Evolutionary conservation across 306 rosid genomes (phyloP).

Genomic region (Medicago ruthenica): DNA sequence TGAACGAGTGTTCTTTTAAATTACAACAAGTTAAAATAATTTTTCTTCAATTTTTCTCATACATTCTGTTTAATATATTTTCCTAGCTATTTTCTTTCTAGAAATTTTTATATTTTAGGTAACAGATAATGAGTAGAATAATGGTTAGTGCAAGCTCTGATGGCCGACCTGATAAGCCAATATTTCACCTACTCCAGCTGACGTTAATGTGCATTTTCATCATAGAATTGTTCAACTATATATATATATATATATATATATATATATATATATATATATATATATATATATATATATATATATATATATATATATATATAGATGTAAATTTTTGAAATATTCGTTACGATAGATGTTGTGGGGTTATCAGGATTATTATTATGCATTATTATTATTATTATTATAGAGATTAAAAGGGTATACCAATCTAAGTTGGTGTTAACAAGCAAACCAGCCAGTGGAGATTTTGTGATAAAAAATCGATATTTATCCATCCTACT

Average conservation of each 20-base stretch:
- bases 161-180: conserved; percentile 68
- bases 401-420: background rate
- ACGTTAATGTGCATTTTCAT: conserved; percentile 42
- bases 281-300: no score
- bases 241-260: no score
- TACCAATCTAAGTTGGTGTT: conserved; percentile 28
- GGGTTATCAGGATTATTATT: conserved; percentile 32
- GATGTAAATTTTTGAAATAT: conserved; percentile 38
- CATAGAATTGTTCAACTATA: conserved; percentile 36
- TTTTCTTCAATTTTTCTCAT: no score
- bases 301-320: no score
- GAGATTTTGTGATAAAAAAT: conserved; percentile 30
- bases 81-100: background rate
- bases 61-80: background rate
- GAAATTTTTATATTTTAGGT: background rate
- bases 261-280: no score
- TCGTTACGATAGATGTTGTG: conserved; percentile 18
- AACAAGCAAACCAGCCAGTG: conserved; percentile 8
- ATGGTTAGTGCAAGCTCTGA: conserved; percentile 50
- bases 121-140: conserved; percentile 48
- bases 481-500: conserved; percentile 29
- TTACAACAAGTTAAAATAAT: background rate
- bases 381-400: background rate
- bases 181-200: conserved; percentile 59
- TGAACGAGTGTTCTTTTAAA: background rate